phyloP scores from a whole-genome alignment of 768 basidiomycete species.

The Mrakia frigida region DNA sequence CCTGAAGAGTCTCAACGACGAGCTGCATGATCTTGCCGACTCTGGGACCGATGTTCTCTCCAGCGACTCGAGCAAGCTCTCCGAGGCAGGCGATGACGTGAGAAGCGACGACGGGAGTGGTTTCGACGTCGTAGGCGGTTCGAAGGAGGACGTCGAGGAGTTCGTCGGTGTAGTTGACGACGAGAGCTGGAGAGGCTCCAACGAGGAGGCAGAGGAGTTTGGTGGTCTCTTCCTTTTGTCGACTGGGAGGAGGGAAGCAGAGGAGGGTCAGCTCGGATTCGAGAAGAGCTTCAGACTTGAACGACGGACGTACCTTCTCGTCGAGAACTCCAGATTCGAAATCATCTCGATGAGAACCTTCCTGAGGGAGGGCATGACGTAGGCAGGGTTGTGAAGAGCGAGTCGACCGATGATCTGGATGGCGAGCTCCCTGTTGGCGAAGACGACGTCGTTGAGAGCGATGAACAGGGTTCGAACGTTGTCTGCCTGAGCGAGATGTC shows the following conservation, averaged over 20 bases:
- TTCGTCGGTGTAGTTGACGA: constrained; percentile 90
- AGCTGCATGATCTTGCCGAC: constrained; percentile 84
- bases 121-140: constrained; percentile 68
- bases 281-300: constrained; percentile 13
- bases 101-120: constrained; percentile 79
- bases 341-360: constrained; percentile 93
- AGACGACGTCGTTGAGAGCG: constrained; percentile 93
- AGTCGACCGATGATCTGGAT: constrained; percentile 86
- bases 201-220: constrained; percentile 82
- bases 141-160: constrained; percentile 87
- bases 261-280: background rate
- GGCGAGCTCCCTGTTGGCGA: constrained; percentile 86
- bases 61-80: constrained; percentile 85
- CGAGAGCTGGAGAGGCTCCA: constrained; percentile 83
- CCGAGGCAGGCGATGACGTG: constrained; percentile 91
- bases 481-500: constrained; percentile 94
- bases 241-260: constrained; percentile 34
- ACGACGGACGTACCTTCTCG: constrained; percentile 70
- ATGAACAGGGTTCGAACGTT: constrained; percentile 97
- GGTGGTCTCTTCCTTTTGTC: constrained; percentile 75
- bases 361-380: constrained; percentile 94
- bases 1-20: constrained; percentile 81
- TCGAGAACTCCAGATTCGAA: constrained; percentile 94
- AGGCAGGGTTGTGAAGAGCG: constrained; percentile 91
- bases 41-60: constrained; percentile 78